Percentiles rank a stretch among this genome's conserved stretches.
Conservation (phyloP, 441 rosid species). For the Corymbia citriodora region DNA sequence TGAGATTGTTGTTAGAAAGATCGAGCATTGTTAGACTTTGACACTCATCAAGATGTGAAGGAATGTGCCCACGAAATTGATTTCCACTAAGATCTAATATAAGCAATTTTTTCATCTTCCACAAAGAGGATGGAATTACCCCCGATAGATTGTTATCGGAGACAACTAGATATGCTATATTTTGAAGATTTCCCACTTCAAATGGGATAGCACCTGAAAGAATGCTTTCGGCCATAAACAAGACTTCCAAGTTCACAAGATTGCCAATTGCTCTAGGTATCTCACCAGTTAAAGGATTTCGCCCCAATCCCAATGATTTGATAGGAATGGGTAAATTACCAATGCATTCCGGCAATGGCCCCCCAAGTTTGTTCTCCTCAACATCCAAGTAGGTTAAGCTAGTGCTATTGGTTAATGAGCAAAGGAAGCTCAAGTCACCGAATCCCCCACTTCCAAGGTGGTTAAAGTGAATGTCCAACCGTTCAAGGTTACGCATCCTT, state of each 20-base stretch:
- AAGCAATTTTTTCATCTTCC: no score
- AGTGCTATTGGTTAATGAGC: no score
- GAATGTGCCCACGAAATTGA: neutral
- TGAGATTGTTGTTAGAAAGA: neutral
- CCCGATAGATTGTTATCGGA: neutral
- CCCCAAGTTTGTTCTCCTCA: no score
- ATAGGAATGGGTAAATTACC: neutral
- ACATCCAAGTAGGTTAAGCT: no score
- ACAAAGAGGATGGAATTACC: neutral
- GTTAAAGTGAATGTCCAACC: no score
- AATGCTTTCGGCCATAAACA: fast-evolving
- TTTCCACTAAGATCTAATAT: neutral
- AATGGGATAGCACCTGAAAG: neutral
- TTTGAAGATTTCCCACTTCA: neutral
- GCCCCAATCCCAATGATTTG: fast-evolving
- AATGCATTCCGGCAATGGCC: neutral
- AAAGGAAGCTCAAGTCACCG: no score
- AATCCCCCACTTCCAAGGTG: no score
- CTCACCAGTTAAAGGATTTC: neutral
- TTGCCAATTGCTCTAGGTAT: neutral
- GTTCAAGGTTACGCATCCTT: fast-evolving
- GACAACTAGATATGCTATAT: fast-evolving
- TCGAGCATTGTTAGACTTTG: neutral
- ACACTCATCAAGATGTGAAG: neutral
- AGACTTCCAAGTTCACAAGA: neutral